Evolutionary conservation across 2,329 filamentous ascomycete species (phyloP).

Genomic region (Penicillium sumatraense): DNA sequence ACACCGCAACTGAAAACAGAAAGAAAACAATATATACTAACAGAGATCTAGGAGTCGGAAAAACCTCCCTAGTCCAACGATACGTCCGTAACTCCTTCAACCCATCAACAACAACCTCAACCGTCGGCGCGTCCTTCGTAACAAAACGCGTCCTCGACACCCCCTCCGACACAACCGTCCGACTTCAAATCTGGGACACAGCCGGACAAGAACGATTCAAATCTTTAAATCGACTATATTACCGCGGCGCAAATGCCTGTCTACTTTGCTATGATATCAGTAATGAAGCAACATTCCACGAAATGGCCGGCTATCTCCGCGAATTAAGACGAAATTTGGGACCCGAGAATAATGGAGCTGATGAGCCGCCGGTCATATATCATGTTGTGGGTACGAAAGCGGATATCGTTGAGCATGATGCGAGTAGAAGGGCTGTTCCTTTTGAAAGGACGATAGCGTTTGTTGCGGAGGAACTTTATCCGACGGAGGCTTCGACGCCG

Average conservation of each 20-base stretch:
- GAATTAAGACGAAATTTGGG: slow-evolving; percentile 79
- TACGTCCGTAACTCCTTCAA: slow-evolving; percentile 53
- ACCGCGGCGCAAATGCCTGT: slow-evolving; percentile 91
- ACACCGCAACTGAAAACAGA: background rate
- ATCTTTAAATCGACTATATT: slow-evolving; percentile 93
- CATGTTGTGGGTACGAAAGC: slow-evolving; percentile 96
- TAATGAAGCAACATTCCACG: slow-evolving; percentile 79
- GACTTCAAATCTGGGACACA: slow-evolving; percentile 97
- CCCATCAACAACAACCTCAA: slow-evolving; percentile 58
- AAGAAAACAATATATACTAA: slow-evolving; percentile 13
- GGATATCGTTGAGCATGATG: slow-evolving; percentile 86
- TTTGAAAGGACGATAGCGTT: slow-evolving; percentile 97
- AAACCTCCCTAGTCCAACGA: slow-evolving; percentile 57
- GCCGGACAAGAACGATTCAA: slow-evolving; percentile 95
- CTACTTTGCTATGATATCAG: slow-evolving; percentile 96
- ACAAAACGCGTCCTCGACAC: slow-evolving; percentile 80
- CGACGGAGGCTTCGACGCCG: slow-evolving; percentile 68
- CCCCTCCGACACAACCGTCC: slow-evolving; percentile 82
- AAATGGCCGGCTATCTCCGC: slow-evolving; percentile 90
- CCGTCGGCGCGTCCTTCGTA: slow-evolving; percentile 79
- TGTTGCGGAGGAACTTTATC: slow-evolving; percentile 87
- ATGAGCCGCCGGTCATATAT: slow-evolving; percentile 71
- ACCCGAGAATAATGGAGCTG: slow-evolving; percentile 50
- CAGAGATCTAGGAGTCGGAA: slow-evolving; percentile 50
- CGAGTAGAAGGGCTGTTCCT: slow-evolving; percentile 77